phyloP scores from a whole-genome alignment of 106 monocot genomes.

The Allium sativum region DNA sequence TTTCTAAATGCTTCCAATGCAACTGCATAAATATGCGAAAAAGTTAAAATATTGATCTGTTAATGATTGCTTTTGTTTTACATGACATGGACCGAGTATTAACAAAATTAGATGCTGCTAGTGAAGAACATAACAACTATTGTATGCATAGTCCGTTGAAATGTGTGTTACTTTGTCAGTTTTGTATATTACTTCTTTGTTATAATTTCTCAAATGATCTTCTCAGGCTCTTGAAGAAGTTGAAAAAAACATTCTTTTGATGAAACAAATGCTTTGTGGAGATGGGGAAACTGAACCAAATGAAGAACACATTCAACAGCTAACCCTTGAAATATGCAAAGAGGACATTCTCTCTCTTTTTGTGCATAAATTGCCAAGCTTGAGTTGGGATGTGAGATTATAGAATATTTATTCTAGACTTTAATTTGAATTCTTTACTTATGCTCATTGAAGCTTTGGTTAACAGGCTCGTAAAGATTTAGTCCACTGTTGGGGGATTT shows the following conservation, averaged over 20 bases:
- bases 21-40: too few species aligned
- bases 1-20: too few species aligned
- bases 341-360: slow-evolving; percentile 87
- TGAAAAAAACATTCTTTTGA: slow-evolving; percentile 59
- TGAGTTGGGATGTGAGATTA: slow-evolving; percentile 87
- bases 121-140: not conserved
- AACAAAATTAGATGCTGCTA: not conserved
- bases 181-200: not conserved
- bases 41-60: too few species aligned
- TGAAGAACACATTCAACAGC: slow-evolving; percentile 55
- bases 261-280: slow-evolving; percentile 76
- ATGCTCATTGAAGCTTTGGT: slow-evolving; percentile 5
- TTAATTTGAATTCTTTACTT: not conserved
- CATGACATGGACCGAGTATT: too few species aligned
- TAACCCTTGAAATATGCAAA: slow-evolving; percentile 90
- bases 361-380: slow-evolving; percentile 73
- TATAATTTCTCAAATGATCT: too few species aligned
- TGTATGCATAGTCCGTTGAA: not conserved
- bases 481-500: slow-evolving; percentile 75
- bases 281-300: slow-evolving; percentile 81
- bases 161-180: not conserved
- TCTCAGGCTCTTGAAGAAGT: slow-evolving; percentile 88
- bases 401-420: not conserved
- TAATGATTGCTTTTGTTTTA: too few species aligned
- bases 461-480: slow-evolving; percentile 89